These are phyloP conservation scores for Termitomyces heimii DNA, from an alignment of 768 basidiomycete genomes.

Conservation along the genomic window DNA sequence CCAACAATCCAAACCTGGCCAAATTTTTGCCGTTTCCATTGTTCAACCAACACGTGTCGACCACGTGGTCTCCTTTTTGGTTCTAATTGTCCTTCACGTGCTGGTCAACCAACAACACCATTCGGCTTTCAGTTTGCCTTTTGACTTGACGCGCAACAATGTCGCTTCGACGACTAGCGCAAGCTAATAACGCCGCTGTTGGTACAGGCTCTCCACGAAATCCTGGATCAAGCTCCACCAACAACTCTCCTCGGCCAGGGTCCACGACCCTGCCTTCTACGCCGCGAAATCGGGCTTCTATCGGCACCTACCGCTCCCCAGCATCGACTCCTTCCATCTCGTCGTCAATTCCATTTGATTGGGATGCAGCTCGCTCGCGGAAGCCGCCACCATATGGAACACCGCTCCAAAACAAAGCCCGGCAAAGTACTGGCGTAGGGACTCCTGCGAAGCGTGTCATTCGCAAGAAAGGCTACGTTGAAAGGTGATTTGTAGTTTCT, in stretches of 20 bases:
- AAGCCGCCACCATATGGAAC: constrained; percentile 70
- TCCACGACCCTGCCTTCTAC: constrained; percentile 29
- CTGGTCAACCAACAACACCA: neutral
- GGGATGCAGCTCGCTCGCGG: constrained; percentile 74
- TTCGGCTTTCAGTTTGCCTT: neutral
- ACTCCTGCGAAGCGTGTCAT: constrained; percentile 47
- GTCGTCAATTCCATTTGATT: constrained; percentile 76
- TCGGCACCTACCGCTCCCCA: constrained; percentile 54
- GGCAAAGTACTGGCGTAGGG: constrained; percentile 32
- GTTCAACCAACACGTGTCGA: constrained; percentile 42
- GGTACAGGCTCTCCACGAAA: constrained; percentile 29
- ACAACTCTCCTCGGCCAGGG: constrained; percentile 22
- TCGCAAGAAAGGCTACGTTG: constrained; percentile 57
- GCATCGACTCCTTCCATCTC: constrained; percentile 69
- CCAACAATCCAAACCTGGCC: constrained; percentile 1
- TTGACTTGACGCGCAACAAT: constrained; percentile 21
- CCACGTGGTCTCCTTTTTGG: constrained; percentile 18
- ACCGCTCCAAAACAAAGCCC: constrained; percentile 43
- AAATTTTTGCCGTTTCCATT: constrained; percentile 35
- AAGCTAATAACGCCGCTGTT: constrained; percentile 39
- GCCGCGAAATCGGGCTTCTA: constrained; percentile 41
- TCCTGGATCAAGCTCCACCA: constrained; percentile 10
- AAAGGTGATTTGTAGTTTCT: constrained; percentile 38
- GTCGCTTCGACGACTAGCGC: constrained; percentile 55
- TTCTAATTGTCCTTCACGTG: constrained; percentile 21